Conservation (phyloP, 2,329 filamentous ascomycete species). For the Colletotrichum godetiae region DNA sequence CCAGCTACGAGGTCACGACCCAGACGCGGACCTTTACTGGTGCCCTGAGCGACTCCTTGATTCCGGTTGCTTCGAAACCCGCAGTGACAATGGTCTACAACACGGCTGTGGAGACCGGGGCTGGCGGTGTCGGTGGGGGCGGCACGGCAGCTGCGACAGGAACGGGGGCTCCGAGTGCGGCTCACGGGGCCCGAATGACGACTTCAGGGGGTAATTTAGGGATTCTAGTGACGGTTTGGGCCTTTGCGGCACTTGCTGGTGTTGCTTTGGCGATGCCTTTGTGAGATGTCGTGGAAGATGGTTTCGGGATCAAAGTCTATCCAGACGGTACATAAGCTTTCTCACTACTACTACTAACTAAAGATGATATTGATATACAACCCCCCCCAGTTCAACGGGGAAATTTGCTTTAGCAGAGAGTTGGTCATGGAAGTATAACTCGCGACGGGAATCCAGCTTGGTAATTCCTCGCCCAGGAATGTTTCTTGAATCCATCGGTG, state of each 20-base stretch:
- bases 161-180: background rate
- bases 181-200: background rate
- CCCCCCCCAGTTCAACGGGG: too few relatives aligned
- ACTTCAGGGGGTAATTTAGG: background rate
- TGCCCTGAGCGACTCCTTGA: background rate
- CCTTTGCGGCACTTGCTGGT: constrained; percentile 4
- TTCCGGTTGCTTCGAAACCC: background rate
- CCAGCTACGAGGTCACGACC: background rate
- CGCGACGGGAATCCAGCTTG: too few relatives aligned
- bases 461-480: too few relatives aligned
- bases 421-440: too few relatives aligned
- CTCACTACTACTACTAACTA: too few relatives aligned
- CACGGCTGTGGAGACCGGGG: background rate
- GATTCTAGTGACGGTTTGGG: background rate
- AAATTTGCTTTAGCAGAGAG: too few relatives aligned
- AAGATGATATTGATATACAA: too few relatives aligned
- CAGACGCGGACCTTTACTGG: background rate
- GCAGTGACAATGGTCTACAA: constrained; percentile 8
- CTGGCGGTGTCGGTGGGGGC: background rate
- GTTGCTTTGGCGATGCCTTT: background rate
- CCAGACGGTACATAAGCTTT: too few relatives aligned
- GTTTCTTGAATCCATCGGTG: too few relatives aligned
- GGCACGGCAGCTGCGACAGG: background rate
- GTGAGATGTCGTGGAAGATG: background rate
- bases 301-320: too few relatives aligned